Conservation (phyloP, 106 monocot genomes). For the Chionographis japonica region DNA sequence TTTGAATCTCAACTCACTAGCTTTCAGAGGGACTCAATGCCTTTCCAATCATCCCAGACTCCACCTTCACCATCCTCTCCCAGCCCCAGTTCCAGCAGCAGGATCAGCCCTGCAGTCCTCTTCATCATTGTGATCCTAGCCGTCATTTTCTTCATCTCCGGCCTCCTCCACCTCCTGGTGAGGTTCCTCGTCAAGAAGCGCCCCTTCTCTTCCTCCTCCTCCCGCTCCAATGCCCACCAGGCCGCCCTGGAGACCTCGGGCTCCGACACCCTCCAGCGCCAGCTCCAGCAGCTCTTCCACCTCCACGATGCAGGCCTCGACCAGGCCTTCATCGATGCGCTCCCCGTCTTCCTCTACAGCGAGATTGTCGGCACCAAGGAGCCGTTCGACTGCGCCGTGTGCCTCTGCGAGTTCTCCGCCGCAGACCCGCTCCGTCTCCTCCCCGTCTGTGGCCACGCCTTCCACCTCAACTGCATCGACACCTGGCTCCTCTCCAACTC, state of each 20-base stretch:
- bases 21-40: conserved; percentile 20
- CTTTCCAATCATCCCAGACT: conserved; percentile 19
- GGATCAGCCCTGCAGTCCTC: conserved; percentile 84
- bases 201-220: conserved; percentile 16
- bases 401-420: conserved; percentile 67
- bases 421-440: conserved; percentile 80
- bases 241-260: conserved; percentile 7
- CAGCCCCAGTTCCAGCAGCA: conserved; percentile 20
- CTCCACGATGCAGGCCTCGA: conserved; percentile 92
- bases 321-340: conserved; percentile 85
- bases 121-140: conserved; percentile 85
- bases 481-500: conserved; percentile 93
- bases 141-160: conserved; percentile 86
- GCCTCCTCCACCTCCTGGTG: conserved; percentile 78
- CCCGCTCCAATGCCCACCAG: conserved; percentile 4
- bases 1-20: not conserved
- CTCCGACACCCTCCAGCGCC: conserved; percentile 68
- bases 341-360: conserved; percentile 81
- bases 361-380: conserved; percentile 83
- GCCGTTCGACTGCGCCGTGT: conserved; percentile 93
- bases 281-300: conserved; percentile 94
- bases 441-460: conserved; percentile 85
- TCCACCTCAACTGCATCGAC: conserved; percentile 90
- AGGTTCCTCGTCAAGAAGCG: conserved; percentile 64
- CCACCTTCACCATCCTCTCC: conserved; percentile 16